These are phyloP conservation scores for Ogataea glucozyma DNA, from an alignment of 805 yeast species.

Conservation along the genomic window DNA sequence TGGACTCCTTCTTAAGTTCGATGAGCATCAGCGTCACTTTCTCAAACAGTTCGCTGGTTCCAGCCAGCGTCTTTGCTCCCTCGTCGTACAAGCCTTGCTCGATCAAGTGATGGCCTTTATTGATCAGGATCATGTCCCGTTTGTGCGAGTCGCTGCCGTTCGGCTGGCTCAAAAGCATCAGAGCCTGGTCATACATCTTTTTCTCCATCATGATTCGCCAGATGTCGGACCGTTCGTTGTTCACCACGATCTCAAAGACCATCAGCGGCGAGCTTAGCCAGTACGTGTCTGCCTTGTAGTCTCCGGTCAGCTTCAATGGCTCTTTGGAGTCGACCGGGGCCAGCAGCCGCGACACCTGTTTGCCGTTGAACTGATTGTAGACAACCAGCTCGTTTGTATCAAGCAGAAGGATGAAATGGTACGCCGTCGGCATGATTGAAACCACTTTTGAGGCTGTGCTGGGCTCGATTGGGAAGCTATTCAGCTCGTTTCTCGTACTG, in stretches of 20 bases:
- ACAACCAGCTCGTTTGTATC: conserved; percentile 42
- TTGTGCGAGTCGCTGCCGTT: conserved; percentile 39
- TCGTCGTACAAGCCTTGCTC: conserved; percentile 28
- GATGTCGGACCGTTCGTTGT: conserved; percentile 68
- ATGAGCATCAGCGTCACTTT: conserved; percentile 59
- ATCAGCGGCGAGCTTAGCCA: conserved; percentile 70
- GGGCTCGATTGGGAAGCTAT: conserved; percentile 14
- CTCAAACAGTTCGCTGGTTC: conserved; percentile 67
- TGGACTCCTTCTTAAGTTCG: conserved; percentile 41
- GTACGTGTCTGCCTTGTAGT: conserved; percentile 53
- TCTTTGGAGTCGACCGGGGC: conserved; percentile 34
- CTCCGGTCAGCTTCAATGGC: conserved; percentile 51
- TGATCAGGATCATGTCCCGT: conserved; percentile 50
- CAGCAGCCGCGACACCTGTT: conserved; percentile 42
- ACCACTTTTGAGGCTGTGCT: conserved; percentile 22
- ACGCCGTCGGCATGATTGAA: conserved; percentile 50
- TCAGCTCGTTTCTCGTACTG: conserved; percentile 25
- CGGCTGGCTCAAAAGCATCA: conserved; percentile 38
- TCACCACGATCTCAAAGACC: conserved; percentile 71
- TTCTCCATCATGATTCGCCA: conserved; percentile 66
- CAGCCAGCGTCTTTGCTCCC: conserved; percentile 63
- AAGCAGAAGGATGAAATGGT: conserved; percentile 52
- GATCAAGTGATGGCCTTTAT: conserved; percentile 55
- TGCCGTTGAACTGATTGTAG: conserved; percentile 53
- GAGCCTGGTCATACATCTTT: conserved; percentile 64